phyloP scores from a whole-genome alignment of 2,329 filamentous ascomycete genomes.

The Beauveria rudraprayagi region DNA sequence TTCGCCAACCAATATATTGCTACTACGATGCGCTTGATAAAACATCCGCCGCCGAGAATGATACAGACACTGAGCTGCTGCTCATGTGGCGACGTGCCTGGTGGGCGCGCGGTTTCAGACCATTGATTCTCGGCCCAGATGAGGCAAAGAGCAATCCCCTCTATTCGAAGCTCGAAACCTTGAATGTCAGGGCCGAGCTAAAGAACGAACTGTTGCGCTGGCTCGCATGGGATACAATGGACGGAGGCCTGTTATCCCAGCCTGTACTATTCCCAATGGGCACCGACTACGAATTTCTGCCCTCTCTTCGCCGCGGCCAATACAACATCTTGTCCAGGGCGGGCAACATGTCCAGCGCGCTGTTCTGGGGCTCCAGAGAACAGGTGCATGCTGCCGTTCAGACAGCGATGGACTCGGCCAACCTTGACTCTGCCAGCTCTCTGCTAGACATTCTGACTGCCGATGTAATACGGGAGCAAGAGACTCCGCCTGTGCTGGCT shows the following conservation, averaged over 20 bases:
- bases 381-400: slow-evolving; percentile 57
- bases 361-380: slow-evolving; percentile 63
- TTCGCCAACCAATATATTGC: slow-evolving; percentile 74
- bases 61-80: slow-evolving; percentile 71
- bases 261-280: slow-evolving; percentile 82
- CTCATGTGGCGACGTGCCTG: slow-evolving; percentile 86
- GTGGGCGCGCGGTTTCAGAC: slow-evolving; percentile 90
- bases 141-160: slow-evolving; percentile 79
- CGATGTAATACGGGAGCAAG: slow-evolving; percentile 58
- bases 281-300: slow-evolving; percentile 61
- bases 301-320: slow-evolving; percentile 66
- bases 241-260: slow-evolving; percentile 70
- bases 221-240: slow-evolving; percentile 91
- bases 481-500: slow-evolving; percentile 59
- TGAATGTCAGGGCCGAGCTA: slow-evolving; percentile 52
- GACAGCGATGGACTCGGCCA: slow-evolving; percentile 46
- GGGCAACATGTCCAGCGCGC: slow-evolving; percentile 58
- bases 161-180: slow-evolving; percentile 60
- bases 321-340: slow-evolving; percentile 68
- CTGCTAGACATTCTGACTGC: slow-evolving; percentile 54
- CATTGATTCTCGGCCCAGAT: slow-evolving; percentile 67
- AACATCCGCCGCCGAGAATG: slow-evolving; percentile 54
- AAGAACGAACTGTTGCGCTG: slow-evolving; percentile 70
- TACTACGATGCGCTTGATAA: slow-evolving; percentile 69
- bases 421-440: slow-evolving; percentile 48